Evolutionary conservation across 208 protist species (phyloP).

Genomic region (Trypanosoma theileri): DNA sequence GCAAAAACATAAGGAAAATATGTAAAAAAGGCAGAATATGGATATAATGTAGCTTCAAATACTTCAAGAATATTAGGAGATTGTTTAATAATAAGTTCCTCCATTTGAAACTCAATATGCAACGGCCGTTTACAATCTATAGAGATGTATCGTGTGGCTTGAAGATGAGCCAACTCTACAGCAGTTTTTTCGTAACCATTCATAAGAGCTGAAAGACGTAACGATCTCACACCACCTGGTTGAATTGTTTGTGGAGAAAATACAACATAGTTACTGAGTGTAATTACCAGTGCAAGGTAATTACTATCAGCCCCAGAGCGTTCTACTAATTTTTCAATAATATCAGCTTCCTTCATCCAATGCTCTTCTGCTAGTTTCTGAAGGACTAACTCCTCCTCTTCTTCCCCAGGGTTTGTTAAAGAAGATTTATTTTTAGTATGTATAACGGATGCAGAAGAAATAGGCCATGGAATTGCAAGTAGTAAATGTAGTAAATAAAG

Average conservation of each 20-base stretch:
- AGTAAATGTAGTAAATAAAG: constrained; percentile 7
- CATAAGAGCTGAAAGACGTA: not conserved
- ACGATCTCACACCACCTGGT: not conserved
- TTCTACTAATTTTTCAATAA: not conserved
- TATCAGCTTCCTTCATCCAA: not conserved
- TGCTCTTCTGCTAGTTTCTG: not conserved
- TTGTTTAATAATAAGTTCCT: constrained; percentile 12
- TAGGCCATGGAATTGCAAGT: constrained; percentile 2
- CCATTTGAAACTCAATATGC: not conserved
- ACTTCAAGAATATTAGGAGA: constrained; percentile 9
- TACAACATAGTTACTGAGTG: not conserved
- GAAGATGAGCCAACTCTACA: not conserved
- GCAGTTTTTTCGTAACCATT: constrained; percentile 6
- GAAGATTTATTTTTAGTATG: too few relatives aligned
- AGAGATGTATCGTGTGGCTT: not conserved
- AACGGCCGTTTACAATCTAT: not conserved
- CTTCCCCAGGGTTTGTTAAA: too few relatives aligned
- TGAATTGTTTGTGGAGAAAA: not conserved
- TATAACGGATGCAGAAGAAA: not conserved
- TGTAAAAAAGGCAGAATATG: constrained; percentile 7
- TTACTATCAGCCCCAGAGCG: not conserved
- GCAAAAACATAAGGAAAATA: constrained; percentile 26
- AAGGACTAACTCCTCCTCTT: not conserved
- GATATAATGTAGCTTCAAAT: constrained; percentile 3
- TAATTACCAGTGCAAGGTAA: not conserved